phyloP scores from a whole-genome alignment of 768 basidiomycete species.

The Chalciporus pseudorubinellus region DNA sequence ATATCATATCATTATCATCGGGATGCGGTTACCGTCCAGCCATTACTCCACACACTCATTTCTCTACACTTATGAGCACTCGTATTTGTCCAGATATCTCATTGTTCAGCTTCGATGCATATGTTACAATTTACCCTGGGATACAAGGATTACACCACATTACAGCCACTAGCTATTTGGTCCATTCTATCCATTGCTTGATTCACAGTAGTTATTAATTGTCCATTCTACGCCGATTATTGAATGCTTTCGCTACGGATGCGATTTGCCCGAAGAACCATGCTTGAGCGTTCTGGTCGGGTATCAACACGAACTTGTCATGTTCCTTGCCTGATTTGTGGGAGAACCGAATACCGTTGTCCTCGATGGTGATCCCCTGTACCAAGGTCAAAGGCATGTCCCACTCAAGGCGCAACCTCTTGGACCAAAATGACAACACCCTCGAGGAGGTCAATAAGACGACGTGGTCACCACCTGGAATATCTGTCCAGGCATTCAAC shows the following conservation, averaged over 20 bases:
- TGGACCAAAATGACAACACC: slow-evolving; percentile 82
- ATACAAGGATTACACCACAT: slow-evolving; percentile 23
- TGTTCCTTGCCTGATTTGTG: slow-evolving; percentile 74
- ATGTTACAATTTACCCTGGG: slow-evolving; percentile 19
- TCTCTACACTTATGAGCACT: slow-evolving; percentile 15
- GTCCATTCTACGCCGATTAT: slow-evolving; percentile 73
- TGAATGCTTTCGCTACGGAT: slow-evolving; percentile 73
- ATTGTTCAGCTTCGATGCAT: slow-evolving; percentile 26
- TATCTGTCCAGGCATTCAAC: slow-evolving; percentile 43
- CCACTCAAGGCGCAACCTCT: slow-evolving; percentile 84
- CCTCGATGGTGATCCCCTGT: slow-evolving; percentile 84
- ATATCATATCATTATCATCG: slow-evolving; percentile 19
- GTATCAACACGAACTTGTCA: slow-evolving; percentile 74
- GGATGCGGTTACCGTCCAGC: slow-evolving; percentile 13
- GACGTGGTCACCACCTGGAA: slow-evolving; percentile 77
- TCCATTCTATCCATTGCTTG: slow-evolving; percentile 11
- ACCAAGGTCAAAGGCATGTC: slow-evolving; percentile 86
- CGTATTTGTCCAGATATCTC: slow-evolving; percentile 25
- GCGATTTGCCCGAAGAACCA: slow-evolving; percentile 84
- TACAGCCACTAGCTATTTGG: slow-evolving; percentile 16
- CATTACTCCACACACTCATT: slow-evolving; percentile 21
- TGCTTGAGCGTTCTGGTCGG: slow-evolving; percentile 67
- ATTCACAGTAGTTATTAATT: slow-evolving; percentile 11
- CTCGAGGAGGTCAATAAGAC: slow-evolving; percentile 76
- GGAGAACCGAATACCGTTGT: slow-evolving; percentile 85